phyloP scores from a whole-genome alignment of 2,329 filamentous ascomycete species.

The Cladorrhinum sp. region DNA sequence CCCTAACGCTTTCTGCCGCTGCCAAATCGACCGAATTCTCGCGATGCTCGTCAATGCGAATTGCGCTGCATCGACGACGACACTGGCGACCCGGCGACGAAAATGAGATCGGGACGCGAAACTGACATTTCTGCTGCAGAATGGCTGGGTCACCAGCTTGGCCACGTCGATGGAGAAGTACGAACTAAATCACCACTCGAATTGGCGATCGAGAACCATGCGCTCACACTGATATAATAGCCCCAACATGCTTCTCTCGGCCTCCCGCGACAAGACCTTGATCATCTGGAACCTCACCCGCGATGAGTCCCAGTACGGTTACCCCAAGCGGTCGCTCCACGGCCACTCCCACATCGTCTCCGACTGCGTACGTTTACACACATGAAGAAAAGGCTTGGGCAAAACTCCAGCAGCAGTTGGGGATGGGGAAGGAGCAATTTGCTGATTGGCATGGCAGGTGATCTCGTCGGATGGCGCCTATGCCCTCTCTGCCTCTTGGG shows the following conservation, averaged over 20 bases:
- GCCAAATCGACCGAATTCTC: constrained; percentile 28
- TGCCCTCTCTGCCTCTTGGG: constrained; percentile 97
- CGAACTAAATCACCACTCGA: constrained; percentile 34
- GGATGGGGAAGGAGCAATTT: constrained; percentile 22
- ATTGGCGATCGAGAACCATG: constrained; percentile 21
- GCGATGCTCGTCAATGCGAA: neutral
- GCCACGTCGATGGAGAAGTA: constrained; percentile 99
- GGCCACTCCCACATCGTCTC: constrained; percentile 99
- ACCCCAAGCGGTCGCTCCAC: constrained; percentile 98
- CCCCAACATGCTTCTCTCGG: constrained; percentile 99
- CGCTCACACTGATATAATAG: constrained; percentile 41
- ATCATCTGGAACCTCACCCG: constrained; percentile 99
- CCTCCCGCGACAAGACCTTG: constrained; percentile 94
- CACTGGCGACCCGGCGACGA: neutral
- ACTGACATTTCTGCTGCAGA: constrained; percentile 46
- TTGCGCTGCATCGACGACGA: too few species aligned
- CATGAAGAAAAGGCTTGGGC: neutral
- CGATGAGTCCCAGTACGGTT: constrained; percentile 96
- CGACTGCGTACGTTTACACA: constrained; percentile 80
- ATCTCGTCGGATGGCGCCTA: constrained; percentile 99
- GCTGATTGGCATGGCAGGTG: constrained; percentile 61
- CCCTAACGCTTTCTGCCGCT: constrained; percentile 13
- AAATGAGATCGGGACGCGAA: neutral
- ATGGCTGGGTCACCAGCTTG: constrained; percentile 98
- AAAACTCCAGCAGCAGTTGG: constrained; percentile 4